Conservation (phyloP, 169 alveolate species). For the Cryptosporidium tyzzeri region DNA sequence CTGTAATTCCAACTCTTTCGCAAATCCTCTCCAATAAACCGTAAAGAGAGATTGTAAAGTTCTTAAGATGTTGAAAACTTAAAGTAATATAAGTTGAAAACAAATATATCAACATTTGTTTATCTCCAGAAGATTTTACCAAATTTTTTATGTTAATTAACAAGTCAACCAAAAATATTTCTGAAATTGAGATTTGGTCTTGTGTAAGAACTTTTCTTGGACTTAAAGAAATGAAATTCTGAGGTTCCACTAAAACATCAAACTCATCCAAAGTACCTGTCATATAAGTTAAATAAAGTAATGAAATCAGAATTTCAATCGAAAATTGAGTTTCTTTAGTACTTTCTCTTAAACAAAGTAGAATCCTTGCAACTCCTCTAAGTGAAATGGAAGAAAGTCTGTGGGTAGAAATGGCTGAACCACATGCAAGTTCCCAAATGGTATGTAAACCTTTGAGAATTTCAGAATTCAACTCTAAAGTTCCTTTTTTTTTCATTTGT, state of each 20-base stretch:
- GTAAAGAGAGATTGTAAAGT: conserved; percentile 41
- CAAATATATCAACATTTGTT: conserved; percentile 60
- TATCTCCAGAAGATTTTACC: conserved; percentile 62
- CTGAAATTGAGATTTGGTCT: neutral
- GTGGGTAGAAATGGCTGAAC: conserved; percentile 18
- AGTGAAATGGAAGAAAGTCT: conserved; percentile 63
- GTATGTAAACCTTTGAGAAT: conserved; percentile 4
- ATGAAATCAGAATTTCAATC: conserved; percentile 11
- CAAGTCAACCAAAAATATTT: conserved; percentile 15
- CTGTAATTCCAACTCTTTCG: neutral
- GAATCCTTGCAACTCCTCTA: conserved; percentile 45
- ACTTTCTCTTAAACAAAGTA: conserved; percentile 30
- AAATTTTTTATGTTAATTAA: conserved; percentile 11
- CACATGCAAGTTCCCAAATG: conserved; percentile 41
- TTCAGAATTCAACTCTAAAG: neutral
- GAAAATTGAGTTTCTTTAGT: neutral
- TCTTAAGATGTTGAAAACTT: conserved; percentile 24
- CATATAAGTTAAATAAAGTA: conserved; percentile 36
- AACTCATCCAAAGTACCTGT: conserved; percentile 39
- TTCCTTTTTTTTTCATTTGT: conserved; percentile 36
- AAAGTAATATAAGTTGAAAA: conserved; percentile 45
- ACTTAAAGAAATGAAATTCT: neutral
- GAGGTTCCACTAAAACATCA: conserved; percentile 42
- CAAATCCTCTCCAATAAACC: conserved; percentile 7
- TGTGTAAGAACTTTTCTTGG: neutral